Evolutionary conservation across 179 eudicot species (phyloP).

Genomic region (Spinacia oleracea): DNA sequence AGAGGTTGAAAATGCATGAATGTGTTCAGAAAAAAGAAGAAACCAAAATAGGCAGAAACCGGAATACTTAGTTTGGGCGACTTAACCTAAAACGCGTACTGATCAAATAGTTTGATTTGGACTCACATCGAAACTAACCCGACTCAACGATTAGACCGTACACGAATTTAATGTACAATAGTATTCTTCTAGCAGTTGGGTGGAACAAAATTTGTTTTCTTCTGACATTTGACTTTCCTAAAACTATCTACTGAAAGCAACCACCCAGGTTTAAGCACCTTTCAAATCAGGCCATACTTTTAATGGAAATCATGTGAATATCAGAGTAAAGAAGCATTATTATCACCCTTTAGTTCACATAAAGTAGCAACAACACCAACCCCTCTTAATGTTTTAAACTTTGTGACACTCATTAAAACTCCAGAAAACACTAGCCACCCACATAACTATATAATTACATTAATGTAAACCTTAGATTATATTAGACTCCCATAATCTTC

Average conservation of each 20-base stretch:
- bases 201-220: slow-evolving; percentile 9
- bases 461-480: slow-evolving; percentile 1
- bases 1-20: not conserved
- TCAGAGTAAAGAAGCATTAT: slow-evolving; percentile 1
- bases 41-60: not conserved
- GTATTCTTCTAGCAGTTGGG: not conserved
- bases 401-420: slow-evolving; percentile 28
- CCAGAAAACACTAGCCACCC: slow-evolving; percentile 23
- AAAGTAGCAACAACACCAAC: slow-evolving; percentile 23
- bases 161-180: not conserved
- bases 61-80: no score
- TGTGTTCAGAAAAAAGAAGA: not conserved
- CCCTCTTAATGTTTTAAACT: slow-evolving; percentile 9
- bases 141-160: no score
- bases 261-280: slow-evolving; percentile 1
- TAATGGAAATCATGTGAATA: slow-evolving; percentile 41
- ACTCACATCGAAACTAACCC: no score
- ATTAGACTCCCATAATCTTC: not conserved
- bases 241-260: slow-evolving; percentile 1
- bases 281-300: slow-evolving; percentile 25
- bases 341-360: slow-evolving; percentile 29
- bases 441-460: slow-evolving; percentile 25
- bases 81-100: no score
- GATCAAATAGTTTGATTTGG: no score
- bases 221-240: slow-evolving; percentile 8